phyloP scores from a whole-genome alignment of 768 basidiomycete species.

The Tylopilus intermedius region DNA sequence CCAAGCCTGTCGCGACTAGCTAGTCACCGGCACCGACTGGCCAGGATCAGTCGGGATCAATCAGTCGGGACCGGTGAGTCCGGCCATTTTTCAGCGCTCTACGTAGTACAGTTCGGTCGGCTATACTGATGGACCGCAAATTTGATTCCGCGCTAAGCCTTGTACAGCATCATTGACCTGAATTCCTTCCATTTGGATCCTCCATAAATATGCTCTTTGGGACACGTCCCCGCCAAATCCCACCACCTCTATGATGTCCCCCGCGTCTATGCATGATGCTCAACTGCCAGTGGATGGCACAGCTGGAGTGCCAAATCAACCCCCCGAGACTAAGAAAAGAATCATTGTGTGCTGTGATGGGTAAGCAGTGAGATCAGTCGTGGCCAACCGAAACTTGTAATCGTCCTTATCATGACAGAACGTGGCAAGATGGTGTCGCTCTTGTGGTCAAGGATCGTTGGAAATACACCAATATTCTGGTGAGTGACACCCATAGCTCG shows the following conservation, averaged over 20 bases:
- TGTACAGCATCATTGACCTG: not conserved
- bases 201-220: slow-evolving; percentile 23
- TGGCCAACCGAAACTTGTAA: not conserved
- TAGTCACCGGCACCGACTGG: not conserved
- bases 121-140: not conserved
- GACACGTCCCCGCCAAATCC: not conserved
- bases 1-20: not conserved
- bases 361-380: slow-evolving; percentile 32
- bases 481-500: slow-evolving; percentile 21
- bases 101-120: too few species aligned
- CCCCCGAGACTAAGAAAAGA: slow-evolving; percentile 42
- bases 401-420: slow-evolving; percentile 35
- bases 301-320: not conserved
- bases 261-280: not conserved
- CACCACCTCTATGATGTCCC: slow-evolving; percentile 11
- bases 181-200: not conserved
- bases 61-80: not conserved
- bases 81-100: too few species aligned
- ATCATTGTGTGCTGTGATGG: slow-evolving; percentile 75
- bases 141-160: not conserved
- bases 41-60: too few species aligned
- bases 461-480: slow-evolving; percentile 54
- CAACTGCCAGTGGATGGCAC: not conserved
- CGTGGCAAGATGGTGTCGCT: slow-evolving; percentile 64
- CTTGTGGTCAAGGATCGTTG: slow-evolving; percentile 35